Percentiles rank a stretch among this genome's conserved stretches.
These are phyloP conservation scores for Exophiala sp. DNA, from an alignment of 2,329 filamentous ascomycete species.

Conservation along the genomic window DNA sequence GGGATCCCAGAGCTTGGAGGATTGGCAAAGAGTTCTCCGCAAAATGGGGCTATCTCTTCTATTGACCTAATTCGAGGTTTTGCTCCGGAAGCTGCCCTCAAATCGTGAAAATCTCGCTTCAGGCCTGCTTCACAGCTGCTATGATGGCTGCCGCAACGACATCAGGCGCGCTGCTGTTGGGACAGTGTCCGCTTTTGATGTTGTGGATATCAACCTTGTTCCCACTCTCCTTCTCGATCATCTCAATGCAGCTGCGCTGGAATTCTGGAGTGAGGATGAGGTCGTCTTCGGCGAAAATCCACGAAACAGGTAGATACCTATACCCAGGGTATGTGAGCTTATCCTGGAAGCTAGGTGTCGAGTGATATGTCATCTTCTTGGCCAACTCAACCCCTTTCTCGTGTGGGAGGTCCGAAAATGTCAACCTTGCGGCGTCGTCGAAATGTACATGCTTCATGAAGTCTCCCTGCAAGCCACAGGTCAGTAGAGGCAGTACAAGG, in stretches of 20 bases:
- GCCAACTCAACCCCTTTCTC: conserved; percentile 24
- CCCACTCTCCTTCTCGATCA: conserved; percentile 31
- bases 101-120: not conserved
- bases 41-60: conserved; percentile 39
- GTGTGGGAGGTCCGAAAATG: conserved; percentile 10
- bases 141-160: conserved; percentile 21
- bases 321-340: conserved; percentile 36
- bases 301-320: conserved; percentile 39
- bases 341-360: conserved; percentile 29
- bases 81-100: not conserved
- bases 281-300: conserved; percentile 40
- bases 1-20: conserved; percentile 36
- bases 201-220: conserved; percentile 34
- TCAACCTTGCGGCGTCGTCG: conserved; percentile 11
- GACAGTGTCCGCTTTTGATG: conserved; percentile 32
- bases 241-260: conserved; percentile 34
- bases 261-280: conserved; percentile 34
- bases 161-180: conserved; percentile 28
- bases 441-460: conserved; percentile 13
- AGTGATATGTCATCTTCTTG: conserved; percentile 28
- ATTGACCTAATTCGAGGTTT: conserved; percentile 9
- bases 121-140: conserved; percentile 6
- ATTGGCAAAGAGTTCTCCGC: conserved; percentile 34
- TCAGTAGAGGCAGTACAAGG: not conserved
- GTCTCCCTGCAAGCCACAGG: conserved; percentile 3